phyloP scores from a whole-genome alignment of 2,329 filamentous ascomycete species.

The Zymoseptoria pseudotritici region DNA sequence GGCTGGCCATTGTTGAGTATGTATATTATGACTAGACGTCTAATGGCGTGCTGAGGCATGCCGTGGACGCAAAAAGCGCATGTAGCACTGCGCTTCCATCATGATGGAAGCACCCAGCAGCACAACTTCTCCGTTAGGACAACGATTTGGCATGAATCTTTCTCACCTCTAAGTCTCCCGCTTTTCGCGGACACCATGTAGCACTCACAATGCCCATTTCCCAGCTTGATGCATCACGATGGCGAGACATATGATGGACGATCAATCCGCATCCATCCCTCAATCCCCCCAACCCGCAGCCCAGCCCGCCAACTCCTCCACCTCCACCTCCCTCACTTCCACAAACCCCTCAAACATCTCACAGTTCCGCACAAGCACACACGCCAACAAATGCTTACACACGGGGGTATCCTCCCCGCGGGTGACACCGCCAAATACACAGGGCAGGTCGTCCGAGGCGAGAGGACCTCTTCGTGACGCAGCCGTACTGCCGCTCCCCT shows the following conservation, averaged over 20 bases:
- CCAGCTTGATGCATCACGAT: conserved; percentile 25
- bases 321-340: conserved; percentile 47
- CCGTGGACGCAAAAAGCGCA: conserved; percentile 1
- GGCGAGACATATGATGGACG: too few relatives aligned
- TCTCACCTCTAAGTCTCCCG: neutral
- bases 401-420: conserved; percentile 41
- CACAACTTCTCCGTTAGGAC: neutral
- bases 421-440: conserved; percentile 44
- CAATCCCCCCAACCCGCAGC: conserved; percentile 41
- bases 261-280: neutral
- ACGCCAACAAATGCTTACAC: conserved; percentile 89
- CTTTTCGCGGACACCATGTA: neutral
- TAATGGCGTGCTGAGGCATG: neutral
- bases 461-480: neutral
- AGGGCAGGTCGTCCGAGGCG: conserved; percentile 1
- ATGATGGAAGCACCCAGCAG: neutral
- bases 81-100: neutral
- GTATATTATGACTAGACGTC: conserved; percentile 14
- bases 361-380: conserved; percentile 65
- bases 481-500: neutral
- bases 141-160: neutral
- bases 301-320: conserved; percentile 68
- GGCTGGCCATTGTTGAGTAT: conserved; percentile 12
- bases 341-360: conserved; percentile 51
- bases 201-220: conserved; percentile 30